Evolutionary conservation across 2,329 filamentous ascomycete genomes (phyloP).

Genomic region (Colletotrichum gloeosporioides): DNA sequence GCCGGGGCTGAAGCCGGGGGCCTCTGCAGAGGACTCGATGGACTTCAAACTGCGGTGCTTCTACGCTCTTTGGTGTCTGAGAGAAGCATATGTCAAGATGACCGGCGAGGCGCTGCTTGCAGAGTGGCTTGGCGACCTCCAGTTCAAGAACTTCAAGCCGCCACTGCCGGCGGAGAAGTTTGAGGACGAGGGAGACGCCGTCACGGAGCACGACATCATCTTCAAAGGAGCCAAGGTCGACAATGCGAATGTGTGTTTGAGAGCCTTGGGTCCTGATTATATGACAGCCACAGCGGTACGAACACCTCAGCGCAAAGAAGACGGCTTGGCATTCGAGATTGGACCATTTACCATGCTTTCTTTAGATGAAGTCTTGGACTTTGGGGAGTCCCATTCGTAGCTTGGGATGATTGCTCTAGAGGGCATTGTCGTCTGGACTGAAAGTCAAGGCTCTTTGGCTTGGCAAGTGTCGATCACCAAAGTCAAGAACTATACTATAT

Average conservation of each 20-base stretch:
- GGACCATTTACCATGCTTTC: slow-evolving; percentile 47
- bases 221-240: slow-evolving; percentile 43
- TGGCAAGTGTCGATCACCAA: neutral
- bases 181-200: slow-evolving; percentile 37
- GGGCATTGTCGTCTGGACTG: neutral
- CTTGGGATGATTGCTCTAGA: neutral
- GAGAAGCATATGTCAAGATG: slow-evolving; percentile 85
- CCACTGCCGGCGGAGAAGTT: slow-evolving; percentile 43
- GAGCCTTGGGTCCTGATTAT: slow-evolving; percentile 53
- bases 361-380: slow-evolving; percentile 50
- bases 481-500: neutral
- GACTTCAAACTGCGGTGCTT: slow-evolving; percentile 72
- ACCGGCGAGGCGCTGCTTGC: slow-evolving; percentile 80
- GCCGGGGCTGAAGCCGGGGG: slow-evolving; percentile 25
- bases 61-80: slow-evolving; percentile 79
- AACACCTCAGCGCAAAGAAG: slow-evolving; percentile 39
- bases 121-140: slow-evolving; percentile 72
- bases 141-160: slow-evolving; percentile 69
- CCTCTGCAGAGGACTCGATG: slow-evolving; percentile 43
- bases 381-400: slow-evolving; percentile 40
- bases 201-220: slow-evolving; percentile 41
- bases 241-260: slow-evolving; percentile 47
- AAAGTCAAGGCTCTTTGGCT: neutral
- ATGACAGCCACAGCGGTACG: slow-evolving; percentile 60
- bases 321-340: slow-evolving; percentile 42